Conservation (phyloP, 805 yeast species). For the Candida glaebosa region DNA sequence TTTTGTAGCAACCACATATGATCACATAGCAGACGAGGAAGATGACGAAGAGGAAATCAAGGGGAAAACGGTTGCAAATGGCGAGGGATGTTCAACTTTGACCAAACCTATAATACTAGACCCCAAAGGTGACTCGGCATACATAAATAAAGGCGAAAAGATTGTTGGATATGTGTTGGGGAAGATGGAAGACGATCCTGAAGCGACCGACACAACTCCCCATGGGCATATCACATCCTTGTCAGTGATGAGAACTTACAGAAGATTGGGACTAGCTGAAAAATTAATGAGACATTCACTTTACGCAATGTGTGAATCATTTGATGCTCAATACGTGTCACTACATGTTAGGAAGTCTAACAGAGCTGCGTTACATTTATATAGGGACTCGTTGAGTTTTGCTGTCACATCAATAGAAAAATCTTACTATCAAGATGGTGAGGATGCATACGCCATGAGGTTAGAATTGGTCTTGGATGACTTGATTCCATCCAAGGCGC, state of each 20-base stretch:
- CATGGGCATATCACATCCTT: constrained; percentile 94
- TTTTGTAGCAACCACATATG: constrained; percentile 86
- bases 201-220: constrained; percentile 64
- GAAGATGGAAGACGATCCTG: constrained; percentile 94
- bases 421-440: constrained; percentile 94
- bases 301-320: constrained; percentile 76
- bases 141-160: constrained; percentile 65
- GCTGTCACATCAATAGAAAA: constrained; percentile 79
- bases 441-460: constrained; percentile 95
- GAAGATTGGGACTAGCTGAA: constrained; percentile 94
- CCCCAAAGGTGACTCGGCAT: constrained; percentile 61
- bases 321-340: constrained; percentile 78
- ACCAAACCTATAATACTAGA: constrained; percentile 17
- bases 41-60: constrained; percentile 27
- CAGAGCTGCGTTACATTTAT: constrained; percentile 89
- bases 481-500: constrained; percentile 55
- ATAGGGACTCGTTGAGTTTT: constrained; percentile 79
- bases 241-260: constrained; percentile 91
- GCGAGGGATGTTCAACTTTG: constrained; percentile 14
- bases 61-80: constrained; percentile 17
- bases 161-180: constrained; percentile 95
- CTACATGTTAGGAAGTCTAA: constrained; percentile 92
- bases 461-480: constrained; percentile 61
- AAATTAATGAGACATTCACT: constrained; percentile 83
- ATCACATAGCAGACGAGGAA: constrained; percentile 24